These are phyloP conservation scores for Besnoitia besnoiti DNA, from an alignment of 169 alveolate species.

Conservation along the genomic window DNA sequence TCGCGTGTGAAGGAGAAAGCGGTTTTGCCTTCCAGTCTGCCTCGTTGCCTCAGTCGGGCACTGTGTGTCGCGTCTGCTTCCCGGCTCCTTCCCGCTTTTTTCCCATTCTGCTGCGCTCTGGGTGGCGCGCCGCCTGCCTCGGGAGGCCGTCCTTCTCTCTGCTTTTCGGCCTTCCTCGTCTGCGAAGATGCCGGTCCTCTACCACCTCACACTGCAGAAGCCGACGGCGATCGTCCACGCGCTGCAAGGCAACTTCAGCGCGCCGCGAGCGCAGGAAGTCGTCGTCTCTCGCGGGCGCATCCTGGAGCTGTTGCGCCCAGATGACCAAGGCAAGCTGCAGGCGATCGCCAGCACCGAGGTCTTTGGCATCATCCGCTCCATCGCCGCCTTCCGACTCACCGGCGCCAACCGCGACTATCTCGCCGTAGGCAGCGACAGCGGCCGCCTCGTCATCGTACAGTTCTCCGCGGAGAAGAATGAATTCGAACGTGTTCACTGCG, in stretches of 20 bases:
- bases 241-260: slow-evolving; percentile 97
- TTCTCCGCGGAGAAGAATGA: slow-evolving; percentile 84
- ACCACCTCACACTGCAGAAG: slow-evolving; percentile 95
- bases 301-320: slow-evolving; percentile 93
- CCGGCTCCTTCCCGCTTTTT: background rate
- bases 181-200: slow-evolving; percentile 90
- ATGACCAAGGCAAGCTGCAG: slow-evolving; percentile 92
- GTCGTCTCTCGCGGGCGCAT: slow-evolving; percentile 94
- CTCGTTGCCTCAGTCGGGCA: background rate
- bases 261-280: slow-evolving; percentile 96
- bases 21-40: no score
- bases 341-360: slow-evolving; percentile 90
- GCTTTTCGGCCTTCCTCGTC: background rate
- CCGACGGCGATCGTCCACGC: slow-evolving; percentile 97
- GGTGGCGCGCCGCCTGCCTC: background rate
- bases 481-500: slow-evolving; percentile 95
- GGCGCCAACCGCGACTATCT: slow-evolving; percentile 91
- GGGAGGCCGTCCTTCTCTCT: background rate
- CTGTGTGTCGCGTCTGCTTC: background rate
- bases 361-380: slow-evolving; percentile 92
- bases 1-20: no score
- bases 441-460: slow-evolving; percentile 94
- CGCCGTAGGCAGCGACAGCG: slow-evolving; percentile 97
- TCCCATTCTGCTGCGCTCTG: background rate
- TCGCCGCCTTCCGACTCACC: slow-evolving; percentile 93